Base-by-base conservation (phyloP, 106 monocot genomes). In the Apostasia ramifera region DNA sequence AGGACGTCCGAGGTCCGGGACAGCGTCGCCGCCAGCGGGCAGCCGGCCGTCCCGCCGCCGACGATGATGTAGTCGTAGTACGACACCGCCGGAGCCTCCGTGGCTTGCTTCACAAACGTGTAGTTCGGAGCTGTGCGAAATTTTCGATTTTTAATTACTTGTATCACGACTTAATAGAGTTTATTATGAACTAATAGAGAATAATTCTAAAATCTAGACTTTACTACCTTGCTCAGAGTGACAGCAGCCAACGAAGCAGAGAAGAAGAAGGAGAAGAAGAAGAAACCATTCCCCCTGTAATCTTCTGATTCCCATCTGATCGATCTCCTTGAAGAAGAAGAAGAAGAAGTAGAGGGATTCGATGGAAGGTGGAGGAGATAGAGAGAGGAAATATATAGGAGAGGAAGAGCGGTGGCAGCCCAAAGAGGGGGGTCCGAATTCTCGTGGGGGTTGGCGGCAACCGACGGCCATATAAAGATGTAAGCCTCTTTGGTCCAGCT, bases 31-130 rank as follows among this genome's bases (percentile, higher is more conserved):
- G 74, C 74, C 5, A 74, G 58, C 26, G 74, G 67, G 56, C 67
- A 74, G n/a, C 74, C 74, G 58, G 74, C 66, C 3, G 67, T 74
- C 8, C 74, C 74, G n/a, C 74, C 74, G 49, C 74, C 74, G 47
- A 74, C 42, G 48, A 74, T 52, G 47, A 67, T 74, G 58, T 74
- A 74, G 59, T 74, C 74, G 55, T 74, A 67, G 67, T 74, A 66
- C 13, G 74, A 67, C 8, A 67, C 59, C 3, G 38, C n/a, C 8
- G 74, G 71, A 40, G 47, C 47, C 6, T 48, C 40, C 3, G 48
- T 58, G 1, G 74, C 67, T 38, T 74, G 46, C 59, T 52, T 67
- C 52, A 74, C 2, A 50, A 74, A 74, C 8, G 67, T 38, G 67
- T 74, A 74, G 3, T 74, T 74, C 50, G 67, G 74, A 55, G 67